Evolutionary conservation across 2,329 filamentous ascomycete genomes (phyloP).

Genomic region (Pseudomassariella vexata): DNA sequence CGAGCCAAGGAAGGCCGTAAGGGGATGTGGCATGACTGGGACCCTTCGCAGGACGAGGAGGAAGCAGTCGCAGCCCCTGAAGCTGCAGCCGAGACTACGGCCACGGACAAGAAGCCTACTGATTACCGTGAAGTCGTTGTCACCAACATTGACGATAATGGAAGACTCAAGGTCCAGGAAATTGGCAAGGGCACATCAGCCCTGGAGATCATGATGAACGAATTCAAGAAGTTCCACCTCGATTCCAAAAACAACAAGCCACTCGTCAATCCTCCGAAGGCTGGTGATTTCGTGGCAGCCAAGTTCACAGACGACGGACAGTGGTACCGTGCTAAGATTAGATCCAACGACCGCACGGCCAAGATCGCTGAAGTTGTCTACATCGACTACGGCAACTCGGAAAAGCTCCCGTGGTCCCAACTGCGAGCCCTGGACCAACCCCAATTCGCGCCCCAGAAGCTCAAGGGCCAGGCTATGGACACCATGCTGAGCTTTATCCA

Average conservation of each 20-base stretch:
- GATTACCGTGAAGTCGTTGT: constrained; percentile 94
- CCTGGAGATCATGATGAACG: constrained; percentile 80
- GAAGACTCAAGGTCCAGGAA: constrained; percentile 84
- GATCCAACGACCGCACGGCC: constrained; percentile 85
- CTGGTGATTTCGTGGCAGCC: constrained; percentile 85
- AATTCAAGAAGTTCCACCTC: constrained; percentile 87
- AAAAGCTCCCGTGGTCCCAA: constrained; percentile 77
- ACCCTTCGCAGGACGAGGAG: constrained; percentile 76
- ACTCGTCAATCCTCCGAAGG: constrained; percentile 73
- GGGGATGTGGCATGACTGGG: constrained; percentile 90
- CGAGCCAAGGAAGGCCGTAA: constrained; percentile 84
- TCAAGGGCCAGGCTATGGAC: constrained; percentile 82
- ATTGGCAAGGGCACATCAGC: constrained; percentile 81
- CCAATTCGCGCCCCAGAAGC: constrained; percentile 74
- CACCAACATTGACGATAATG: constrained; percentile 80
- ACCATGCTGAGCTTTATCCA: constrained; percentile 85
- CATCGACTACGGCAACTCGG: constrained; percentile 93
- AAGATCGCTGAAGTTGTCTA: constrained; percentile 89
- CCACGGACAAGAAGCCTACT: constrained; percentile 58
- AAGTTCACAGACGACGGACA: constrained; percentile 84
- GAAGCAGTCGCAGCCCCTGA: constrained; percentile 47
- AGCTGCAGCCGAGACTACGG: constrained; percentile 44
- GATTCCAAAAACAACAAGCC: constrained; percentile 74
- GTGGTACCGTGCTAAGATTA: constrained; percentile 91
- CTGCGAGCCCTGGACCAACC: constrained; percentile 75